Evolutionary conservation across 176 grass and related monocot species (phyloP).

Genomic region (Melocanna baccifera): DNA sequence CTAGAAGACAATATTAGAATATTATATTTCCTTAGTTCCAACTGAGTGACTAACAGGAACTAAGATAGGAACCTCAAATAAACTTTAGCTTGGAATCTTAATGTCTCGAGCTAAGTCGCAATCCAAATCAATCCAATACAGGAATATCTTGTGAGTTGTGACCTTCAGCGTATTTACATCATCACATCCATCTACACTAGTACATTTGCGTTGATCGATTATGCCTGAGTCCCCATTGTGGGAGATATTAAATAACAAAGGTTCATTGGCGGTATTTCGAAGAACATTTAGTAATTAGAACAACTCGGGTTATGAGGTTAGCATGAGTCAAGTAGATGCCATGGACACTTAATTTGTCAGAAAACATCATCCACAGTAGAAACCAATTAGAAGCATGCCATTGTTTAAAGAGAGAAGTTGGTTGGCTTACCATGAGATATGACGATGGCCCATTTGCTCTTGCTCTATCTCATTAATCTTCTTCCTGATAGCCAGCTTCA

Average conservation of each 20-base stretch:
- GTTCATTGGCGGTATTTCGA: neutral
- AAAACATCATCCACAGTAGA: neutral
- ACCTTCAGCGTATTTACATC: neutral
- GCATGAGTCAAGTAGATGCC: neutral
- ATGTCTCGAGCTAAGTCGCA: neutral
- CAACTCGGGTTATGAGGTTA: neutral
- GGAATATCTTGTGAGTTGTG: neutral
- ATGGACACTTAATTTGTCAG: neutral
- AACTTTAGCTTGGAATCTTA: neutral
- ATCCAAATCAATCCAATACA: neutral
- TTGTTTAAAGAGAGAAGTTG: neutral
- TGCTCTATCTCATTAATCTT: conserved; percentile 83
- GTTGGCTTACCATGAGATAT: conserved; percentile 74
- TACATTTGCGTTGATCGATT: neutral
- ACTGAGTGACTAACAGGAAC: neutral
- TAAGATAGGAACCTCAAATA: neutral
- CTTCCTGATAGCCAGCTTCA: conserved; percentile 77
- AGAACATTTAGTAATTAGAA: neutral
- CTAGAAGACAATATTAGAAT: neutral
- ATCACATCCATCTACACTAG: neutral
- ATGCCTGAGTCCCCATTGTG: neutral
- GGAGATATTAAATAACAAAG: neutral
- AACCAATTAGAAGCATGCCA: neutral
- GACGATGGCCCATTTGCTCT: conserved; percentile 74
- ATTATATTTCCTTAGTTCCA: neutral